A percentile compares a stretch with the other conserved stretches of the same genome.
These are phyloP conservation scores for Chytriomyces sp. DNA, from an alignment of 192 early-diverging fungal species.

Conservation along the genomic window DNA sequence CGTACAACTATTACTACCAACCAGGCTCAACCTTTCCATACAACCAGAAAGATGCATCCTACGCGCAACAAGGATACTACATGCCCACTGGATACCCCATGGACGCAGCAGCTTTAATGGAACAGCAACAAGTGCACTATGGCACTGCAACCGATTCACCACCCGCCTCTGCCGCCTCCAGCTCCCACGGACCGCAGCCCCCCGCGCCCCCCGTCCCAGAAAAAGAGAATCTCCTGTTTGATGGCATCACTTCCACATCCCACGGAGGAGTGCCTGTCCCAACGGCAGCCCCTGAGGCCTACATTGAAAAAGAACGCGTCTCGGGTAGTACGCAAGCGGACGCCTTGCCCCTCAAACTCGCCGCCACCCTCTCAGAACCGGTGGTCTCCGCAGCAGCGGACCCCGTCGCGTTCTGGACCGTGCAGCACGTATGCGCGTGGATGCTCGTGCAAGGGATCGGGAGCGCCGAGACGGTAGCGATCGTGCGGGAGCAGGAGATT, in stretches of 20 bases:
- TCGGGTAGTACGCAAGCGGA: not conserved
- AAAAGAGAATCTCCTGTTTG: no score
- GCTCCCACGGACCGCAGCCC: no score
- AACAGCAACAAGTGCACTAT: not conserved
- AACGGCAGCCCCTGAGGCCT: no score
- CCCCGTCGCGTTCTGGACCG: not conserved
- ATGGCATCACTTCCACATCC: no score
- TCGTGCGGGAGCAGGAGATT: not conserved
- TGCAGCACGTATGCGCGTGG: not conserved
- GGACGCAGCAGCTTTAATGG: not conserved
- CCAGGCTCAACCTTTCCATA: no score
- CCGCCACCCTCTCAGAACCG: not conserved
- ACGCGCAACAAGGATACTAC: not conserved
- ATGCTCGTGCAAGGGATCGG: not conserved
- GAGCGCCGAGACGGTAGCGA: not conserved
- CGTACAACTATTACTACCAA: no score
- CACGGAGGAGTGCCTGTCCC: no score
- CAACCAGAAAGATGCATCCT: not conserved
- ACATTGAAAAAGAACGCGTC: not conserved
- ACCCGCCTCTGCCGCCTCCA: not conserved
- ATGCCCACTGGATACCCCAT: not conserved
- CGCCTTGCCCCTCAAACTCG: not conserved
- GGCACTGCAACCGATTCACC: not conserved
- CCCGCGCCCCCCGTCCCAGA: no score
- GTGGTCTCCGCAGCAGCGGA: no score